Conservation (phyloP, 2,329 filamentous ascomycete species). For the Mycogone perniciosa region DNA sequence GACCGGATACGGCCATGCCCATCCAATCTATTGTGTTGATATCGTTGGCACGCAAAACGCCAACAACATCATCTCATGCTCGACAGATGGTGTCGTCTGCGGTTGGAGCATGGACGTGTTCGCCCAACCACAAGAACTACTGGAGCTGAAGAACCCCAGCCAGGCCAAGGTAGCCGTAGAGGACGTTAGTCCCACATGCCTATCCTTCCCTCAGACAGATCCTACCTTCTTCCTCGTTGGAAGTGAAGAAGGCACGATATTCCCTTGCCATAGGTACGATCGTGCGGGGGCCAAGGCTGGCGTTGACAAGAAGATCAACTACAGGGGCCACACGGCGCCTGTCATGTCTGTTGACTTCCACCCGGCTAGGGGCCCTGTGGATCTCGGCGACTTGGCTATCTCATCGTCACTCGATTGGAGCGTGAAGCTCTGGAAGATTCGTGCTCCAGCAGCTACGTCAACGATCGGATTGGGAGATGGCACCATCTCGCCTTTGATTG, state of each 20-base stretch:
- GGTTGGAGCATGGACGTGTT: constrained; percentile 98
- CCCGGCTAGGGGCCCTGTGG: constrained; percentile 82
- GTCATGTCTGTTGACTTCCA: constrained; percentile 97
- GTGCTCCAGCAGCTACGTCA: constrained; percentile 67
- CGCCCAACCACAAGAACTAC: constrained; percentile 87
- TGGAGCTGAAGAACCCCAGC: constrained; percentile 78
- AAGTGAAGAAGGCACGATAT: constrained; percentile 93
- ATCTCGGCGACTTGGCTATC: constrained; percentile 88
- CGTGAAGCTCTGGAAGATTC: constrained; percentile 93
- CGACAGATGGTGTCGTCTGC: constrained; percentile 93
- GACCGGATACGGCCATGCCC: constrained; percentile 90
- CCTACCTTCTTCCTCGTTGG: constrained; percentile 97
- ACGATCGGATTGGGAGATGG: constrained; percentile 49
- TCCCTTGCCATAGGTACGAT: constrained; percentile 94
- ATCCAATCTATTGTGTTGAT: constrained; percentile 90
- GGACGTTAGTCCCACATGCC: constrained; percentile 88
- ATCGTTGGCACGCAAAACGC: constrained; percentile 98
- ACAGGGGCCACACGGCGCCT: constrained; percentile 84
- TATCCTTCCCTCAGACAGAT: constrained; percentile 90
- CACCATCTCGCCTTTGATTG: constrained; percentile 67
- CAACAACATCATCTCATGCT: constrained; percentile 96
- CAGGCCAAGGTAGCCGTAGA: constrained; percentile 74
- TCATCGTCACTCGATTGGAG: constrained; percentile 95
- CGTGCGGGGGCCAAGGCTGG: constrained; percentile 95
- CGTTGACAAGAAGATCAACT: constrained; percentile 81